Base-by-base conservation (phyloP, 2,329 filamentous ascomycete genomes). In the Scolecobasidium constrictum region DNA sequence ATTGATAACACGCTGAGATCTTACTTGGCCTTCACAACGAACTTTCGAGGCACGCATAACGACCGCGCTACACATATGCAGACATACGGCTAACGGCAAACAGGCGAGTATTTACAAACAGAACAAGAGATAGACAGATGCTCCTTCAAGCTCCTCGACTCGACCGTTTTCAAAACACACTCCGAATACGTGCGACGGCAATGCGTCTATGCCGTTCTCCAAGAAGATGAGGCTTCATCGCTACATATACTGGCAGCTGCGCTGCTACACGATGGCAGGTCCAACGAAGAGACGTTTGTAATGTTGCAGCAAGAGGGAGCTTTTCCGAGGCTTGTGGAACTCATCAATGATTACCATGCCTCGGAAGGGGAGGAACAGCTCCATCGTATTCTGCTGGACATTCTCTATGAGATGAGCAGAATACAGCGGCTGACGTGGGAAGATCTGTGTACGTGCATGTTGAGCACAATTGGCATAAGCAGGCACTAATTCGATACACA, bases 401-500 rank as follows among this genome's bases (percentile, higher is more conserved):
- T 98, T 44, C 73, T 95, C 57, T 98, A 94, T 63, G 92, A 96
- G 67, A 95, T 95, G 83, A 88, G 86, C 35, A 77, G 93, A 47
- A 86, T 96, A 58, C 87, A 96, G 62, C 76, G 80, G 48, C 66
- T 98, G 46, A 80, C 75, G 43, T 66, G 73, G 47, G 78, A 86
- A 50, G 90, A 98, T 58, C 65, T 98, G 50, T 75, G 64, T 85
- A 76, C 44, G 83, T 62, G 26, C 16, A 33, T n/a, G n/a, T n/a
- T n/a, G n/a, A n/a, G n/a, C n/a, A n/a, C n/a, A n/a, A n/a, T n/a
- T 31, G 26, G n/a, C n/a, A n/a, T n/a, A n/a, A n/a, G n/a, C n/a
- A n/a, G n/a, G n/a, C n/a, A n/a, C n/a, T n/a, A n/a, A n/a, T n/a
- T n/a, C n/a, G n/a, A n/a, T n/a, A n/a, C 21, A 23, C 26, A 77